phyloP scores from a whole-genome alignment of 2,329 filamentous ascomycete species.

The Cladosporium sp. region DNA sequence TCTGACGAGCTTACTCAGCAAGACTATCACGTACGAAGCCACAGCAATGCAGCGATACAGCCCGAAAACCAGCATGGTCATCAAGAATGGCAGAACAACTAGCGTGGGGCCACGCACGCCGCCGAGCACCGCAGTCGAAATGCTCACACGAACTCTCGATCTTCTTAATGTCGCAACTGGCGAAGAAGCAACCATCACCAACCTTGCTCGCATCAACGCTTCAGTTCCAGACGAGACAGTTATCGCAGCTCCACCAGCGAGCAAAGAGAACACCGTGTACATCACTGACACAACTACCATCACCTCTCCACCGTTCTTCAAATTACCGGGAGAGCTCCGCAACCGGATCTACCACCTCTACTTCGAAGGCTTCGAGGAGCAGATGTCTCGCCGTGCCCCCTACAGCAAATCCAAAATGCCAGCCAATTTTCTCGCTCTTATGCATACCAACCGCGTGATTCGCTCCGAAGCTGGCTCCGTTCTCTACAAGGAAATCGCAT shows the following conservation, averaged over 20 bases:
- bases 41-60: neutral
- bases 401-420: neutral
- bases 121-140: neutral
- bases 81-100: neutral
- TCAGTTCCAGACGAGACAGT: neutral
- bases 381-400: neutral
- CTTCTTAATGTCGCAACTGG: neutral
- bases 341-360: conserved; percentile 2
- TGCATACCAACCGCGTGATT: neutral
- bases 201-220: neutral
- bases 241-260: neutral
- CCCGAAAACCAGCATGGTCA: neutral
- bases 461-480: conserved; percentile 1
- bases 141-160: no score
- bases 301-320: neutral
- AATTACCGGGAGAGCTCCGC: conserved; percentile 4
- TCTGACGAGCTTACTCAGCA: neutral
- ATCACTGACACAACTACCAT: neutral
- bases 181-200: neutral
- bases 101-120: neutral
- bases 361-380: neutral
- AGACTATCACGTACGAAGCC: neutral
- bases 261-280: neutral
- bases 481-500: neutral
- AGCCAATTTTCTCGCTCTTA: neutral